Conservation (phyloP, 441 rosid genomes). For the Gossypium lobatum region DNA sequence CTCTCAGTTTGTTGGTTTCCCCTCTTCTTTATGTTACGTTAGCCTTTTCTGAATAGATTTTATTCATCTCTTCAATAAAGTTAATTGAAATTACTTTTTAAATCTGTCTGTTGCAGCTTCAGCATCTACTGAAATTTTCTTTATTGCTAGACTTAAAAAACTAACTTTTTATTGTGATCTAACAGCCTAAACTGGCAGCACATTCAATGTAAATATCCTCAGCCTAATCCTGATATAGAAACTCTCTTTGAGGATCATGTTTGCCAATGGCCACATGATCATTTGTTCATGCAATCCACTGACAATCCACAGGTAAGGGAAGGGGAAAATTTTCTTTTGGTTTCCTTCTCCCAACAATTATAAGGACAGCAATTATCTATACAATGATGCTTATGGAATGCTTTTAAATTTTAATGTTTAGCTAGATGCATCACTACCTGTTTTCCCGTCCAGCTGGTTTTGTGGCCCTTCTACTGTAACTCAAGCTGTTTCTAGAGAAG, state of each 20-base stretch:
- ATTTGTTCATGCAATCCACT: constrained; percentile 18
- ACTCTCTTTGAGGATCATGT: constrained; percentile 53
- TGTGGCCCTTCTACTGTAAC: constrained; percentile 27
- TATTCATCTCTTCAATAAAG: background rate
- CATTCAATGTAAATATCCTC: constrained; percentile 36
- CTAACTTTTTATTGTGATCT: constrained; percentile 19
- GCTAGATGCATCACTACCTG: constrained; percentile 27
- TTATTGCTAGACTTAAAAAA: constrained; percentile 9
- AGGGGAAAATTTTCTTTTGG: background rate
- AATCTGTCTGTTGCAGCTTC: constrained; percentile 7
- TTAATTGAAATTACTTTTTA: background rate
- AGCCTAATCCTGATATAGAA: constrained; percentile 37
- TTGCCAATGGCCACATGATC: constrained; percentile 28
- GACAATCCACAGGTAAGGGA: constrained; percentile 26
- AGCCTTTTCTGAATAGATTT: background rate
- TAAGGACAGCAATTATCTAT: background rate
- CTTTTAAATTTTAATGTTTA: constrained; percentile 15
- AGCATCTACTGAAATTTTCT: background rate
- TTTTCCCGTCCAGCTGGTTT: constrained; percentile 24
- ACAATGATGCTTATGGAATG: constrained; percentile 1
- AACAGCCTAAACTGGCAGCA: constrained; percentile 50
- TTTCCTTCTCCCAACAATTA: background rate
- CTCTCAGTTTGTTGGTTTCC: background rate
- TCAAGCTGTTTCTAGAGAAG: constrained; percentile 25
- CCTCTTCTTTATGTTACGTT: background rate